Conservation (phyloP, 306 rosid genomes). For the Gillenia trifoliata region DNA sequence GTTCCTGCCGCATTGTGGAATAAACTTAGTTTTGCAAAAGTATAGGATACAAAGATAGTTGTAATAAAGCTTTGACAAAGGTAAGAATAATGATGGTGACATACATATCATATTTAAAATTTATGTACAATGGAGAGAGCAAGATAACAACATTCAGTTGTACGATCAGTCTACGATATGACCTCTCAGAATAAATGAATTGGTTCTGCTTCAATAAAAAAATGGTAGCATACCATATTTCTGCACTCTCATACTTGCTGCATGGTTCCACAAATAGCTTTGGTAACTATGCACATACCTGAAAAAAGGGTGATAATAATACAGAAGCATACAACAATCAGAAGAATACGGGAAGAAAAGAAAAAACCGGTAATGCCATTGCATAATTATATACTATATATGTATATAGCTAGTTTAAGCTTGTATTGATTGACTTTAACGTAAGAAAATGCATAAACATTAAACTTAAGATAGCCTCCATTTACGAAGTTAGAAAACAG, state of each 20-base stretch:
- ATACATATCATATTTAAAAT: background rate
- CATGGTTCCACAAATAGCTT: constrained; percentile 96
- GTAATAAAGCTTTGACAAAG: background rate
- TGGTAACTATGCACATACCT: constrained; percentile 98
- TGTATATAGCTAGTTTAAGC: background rate
- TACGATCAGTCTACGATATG: background rate
- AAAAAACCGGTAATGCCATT: background rate
- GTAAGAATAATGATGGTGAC: constrained; percentile 10
- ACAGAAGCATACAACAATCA: too few species aligned
- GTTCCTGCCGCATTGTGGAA: constrained; percentile 54
- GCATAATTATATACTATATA: background rate
- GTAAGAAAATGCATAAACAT: background rate
- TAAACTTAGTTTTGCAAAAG: background rate
- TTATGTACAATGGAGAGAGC: background rate
- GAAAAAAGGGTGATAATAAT: constrained; percentile 6
- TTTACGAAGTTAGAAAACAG: background rate
- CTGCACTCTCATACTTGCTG: constrained; percentile 86
- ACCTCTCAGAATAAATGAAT: background rate
- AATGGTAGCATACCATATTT: constrained; percentile 61
- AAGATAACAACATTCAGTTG: background rate
- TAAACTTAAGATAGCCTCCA: background rate
- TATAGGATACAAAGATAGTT: background rate
- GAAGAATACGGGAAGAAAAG: too few species aligned
- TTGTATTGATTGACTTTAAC: background rate
- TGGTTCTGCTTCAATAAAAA: background rate